Percentiles rank a stretch among this genome's conserved stretches.
Conservation (phyloP, 306 rosid species). For the Arachis hypogaea region DNA sequence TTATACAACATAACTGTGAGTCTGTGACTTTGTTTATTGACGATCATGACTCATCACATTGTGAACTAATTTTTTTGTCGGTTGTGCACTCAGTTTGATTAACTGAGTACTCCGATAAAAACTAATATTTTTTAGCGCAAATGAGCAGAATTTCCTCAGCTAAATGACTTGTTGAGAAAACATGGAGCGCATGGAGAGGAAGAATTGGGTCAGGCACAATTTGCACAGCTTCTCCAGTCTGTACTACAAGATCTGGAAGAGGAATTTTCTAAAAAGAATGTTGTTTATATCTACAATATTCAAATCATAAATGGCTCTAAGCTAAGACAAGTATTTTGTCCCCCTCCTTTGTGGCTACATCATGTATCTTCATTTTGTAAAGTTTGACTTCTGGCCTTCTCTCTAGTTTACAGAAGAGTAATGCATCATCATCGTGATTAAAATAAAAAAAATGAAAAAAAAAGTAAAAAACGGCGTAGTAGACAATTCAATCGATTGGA, state of each 20-base stretch:
- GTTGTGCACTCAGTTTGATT: slow-evolving; percentile 28
- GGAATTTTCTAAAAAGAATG: slow-evolving; percentile 63
- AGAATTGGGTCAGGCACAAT: slow-evolving; percentile 94
- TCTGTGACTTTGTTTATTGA: slow-evolving; percentile 14
- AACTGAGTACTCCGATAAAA: slow-evolving; percentile 16
- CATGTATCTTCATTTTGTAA: slow-evolving; percentile 21
- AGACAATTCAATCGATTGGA: no score
- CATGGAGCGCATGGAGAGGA: slow-evolving; percentile 70
- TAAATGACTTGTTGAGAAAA: slow-evolving; percentile 70
- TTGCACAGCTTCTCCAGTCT: slow-evolving; percentile 85
- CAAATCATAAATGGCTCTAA: slow-evolving; percentile 69
- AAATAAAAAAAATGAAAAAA: neutral
- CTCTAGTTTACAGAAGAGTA: slow-evolving; percentile 31
- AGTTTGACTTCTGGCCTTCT: slow-evolving; percentile 9
- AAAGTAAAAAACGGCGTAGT: no score
- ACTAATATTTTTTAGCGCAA: slow-evolving; percentile 31
- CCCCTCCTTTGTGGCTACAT: neutral
- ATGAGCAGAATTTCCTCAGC: slow-evolving; percentile 73
- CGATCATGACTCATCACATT: slow-evolving; percentile 1
- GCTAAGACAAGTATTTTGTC: slow-evolving; percentile 68
- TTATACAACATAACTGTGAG: slow-evolving; percentile 16
- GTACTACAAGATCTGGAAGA: slow-evolving; percentile 83
- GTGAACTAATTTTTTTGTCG: slow-evolving; percentile 13
- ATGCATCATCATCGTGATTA: slow-evolving; percentile 17
- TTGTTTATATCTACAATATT: slow-evolving; percentile 58